Percentiles rank a stretch among this genome's conserved stretches.
Conservation (phyloP, 2,329 filamentous ascomycete species). For the Cordyceps militaris region DNA sequence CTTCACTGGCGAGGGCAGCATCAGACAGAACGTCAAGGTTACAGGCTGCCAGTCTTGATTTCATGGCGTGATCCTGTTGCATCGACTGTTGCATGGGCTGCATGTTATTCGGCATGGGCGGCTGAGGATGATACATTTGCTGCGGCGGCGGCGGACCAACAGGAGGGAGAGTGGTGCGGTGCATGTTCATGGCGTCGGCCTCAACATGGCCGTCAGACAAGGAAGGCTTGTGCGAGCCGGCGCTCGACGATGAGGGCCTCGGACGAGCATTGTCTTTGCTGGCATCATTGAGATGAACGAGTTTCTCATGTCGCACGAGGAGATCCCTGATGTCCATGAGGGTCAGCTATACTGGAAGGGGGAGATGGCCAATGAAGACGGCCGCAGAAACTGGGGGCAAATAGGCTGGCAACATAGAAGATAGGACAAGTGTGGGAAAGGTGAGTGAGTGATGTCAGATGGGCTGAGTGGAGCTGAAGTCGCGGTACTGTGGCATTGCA, state of each 20-base stretch:
- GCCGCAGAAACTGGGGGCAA: not conserved
- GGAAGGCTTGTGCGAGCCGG: conserved; percentile 37
- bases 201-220: conserved; percentile 42
- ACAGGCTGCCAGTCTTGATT: conserved; percentile 41
- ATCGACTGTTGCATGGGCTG: conserved; percentile 32
- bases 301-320: conserved; percentile 56
- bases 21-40: conserved; percentile 54
- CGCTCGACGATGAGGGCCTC: conserved; percentile 44
- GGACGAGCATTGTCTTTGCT: conserved; percentile 46
- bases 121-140: conserved; percentile 19
- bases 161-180: conserved; percentile 25
- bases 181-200: conserved; percentile 39
- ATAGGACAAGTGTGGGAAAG: not conserved
- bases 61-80: conserved; percentile 38
- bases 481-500: conserved; percentile 12
- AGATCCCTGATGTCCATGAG: conserved; percentile 59
- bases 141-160: conserved; percentile 21
- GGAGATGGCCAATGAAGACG: conserved; percentile 9
- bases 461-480: conserved; percentile 8
- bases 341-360: conserved; percentile 30
- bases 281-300: conserved; percentile 55
- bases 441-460: conserved; percentile 12
- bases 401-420: not conserved
- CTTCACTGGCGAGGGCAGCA: conserved; percentile 51
- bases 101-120: conserved; percentile 13